Conservation (phyloP, 1,284 basidiomycete genomes). For the Marasmius tenuissimus region DNA sequence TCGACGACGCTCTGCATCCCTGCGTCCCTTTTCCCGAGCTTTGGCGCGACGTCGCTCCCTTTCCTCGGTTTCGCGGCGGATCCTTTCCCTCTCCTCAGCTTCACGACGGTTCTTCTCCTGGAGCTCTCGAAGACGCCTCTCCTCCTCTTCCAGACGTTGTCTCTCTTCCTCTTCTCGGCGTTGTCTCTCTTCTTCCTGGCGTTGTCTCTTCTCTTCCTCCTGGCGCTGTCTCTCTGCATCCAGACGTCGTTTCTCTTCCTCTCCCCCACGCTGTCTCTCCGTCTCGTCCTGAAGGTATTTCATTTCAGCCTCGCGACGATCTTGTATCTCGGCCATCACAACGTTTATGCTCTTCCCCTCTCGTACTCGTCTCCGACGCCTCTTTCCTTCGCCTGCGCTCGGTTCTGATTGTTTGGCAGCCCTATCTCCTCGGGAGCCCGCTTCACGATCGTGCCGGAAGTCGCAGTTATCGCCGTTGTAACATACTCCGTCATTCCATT, state of each 20-base stretch:
- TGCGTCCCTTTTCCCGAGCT: neutral
- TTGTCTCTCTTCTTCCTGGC: neutral
- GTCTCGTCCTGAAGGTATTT: neutral
- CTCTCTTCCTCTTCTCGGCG: neutral
- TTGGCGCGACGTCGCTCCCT: neutral
- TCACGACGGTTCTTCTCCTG: neutral
- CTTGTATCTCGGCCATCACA: neutral
- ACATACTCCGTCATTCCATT: neutral
- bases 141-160: neutral
- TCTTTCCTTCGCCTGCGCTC: too few species aligned
- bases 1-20: neutral
- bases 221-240: neutral
- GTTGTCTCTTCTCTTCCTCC: neutral
- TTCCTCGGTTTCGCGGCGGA: neutral
- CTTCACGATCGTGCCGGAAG: neutral
- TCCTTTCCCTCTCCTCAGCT: neutral
- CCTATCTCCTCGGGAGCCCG: neutral
- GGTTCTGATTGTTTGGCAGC: too few species aligned
- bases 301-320: neutral
- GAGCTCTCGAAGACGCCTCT: neutral
- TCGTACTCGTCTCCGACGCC: neutral
- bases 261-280: too few species aligned
- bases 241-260: too few species aligned
- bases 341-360: neutral
- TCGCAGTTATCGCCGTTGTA: neutral